Evolutionary conservation across 208 protist species (phyloP), one percentile per base, ranked within the genome.

Genomic region (Leishmania aethiopica): DNA sequence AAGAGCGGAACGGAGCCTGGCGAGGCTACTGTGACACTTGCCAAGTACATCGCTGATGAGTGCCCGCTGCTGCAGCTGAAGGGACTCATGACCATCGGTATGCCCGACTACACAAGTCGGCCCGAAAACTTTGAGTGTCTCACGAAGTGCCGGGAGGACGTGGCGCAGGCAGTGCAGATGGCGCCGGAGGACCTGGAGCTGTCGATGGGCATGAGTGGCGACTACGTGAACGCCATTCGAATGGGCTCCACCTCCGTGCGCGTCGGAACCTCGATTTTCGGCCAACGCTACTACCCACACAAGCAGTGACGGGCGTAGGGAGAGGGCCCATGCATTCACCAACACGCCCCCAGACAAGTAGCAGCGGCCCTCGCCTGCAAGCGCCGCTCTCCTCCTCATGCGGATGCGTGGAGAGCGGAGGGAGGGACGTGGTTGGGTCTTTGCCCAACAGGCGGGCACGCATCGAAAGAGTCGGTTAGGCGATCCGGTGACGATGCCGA

Each of bases 61-160:
- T 99, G 97, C 83, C 85, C 88, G 42, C 79, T 93, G 59, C 75
- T 99, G 75, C 75, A 87, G 1, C 84, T 99, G 25, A 72, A 76
- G 25, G 99, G 99, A 40, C 84, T 99, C 28, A 99, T 99, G 99
- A 99, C 98, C 40, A 99, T 99, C 77, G 99, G 99, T 59, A 96
- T 90, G 87, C 92, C 89, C 4, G 93, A 96, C 82, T 94, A 95
- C 81, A 95, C 92, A 17, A 93, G 90, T 72, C 77, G 84, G 45
- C 89, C 92, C 57, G 84, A 88, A 73, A 91, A 99, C 90, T 99
- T 99, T 84, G 83, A 88, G 79, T 98, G 94, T 62, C 88, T 98
- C 53, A 81, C 81, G 7, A 45, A 84, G 55, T 97, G 91, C 75
- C 90, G 95, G 8, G 81, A 83, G 19, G 82, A 91, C 28, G 86